Evolutionary conservation across 495 filamentous ascomycete species (phyloP), one percentile per base, ranked within the genome.

Genomic region (Staphylotrichum longicolle): DNA sequence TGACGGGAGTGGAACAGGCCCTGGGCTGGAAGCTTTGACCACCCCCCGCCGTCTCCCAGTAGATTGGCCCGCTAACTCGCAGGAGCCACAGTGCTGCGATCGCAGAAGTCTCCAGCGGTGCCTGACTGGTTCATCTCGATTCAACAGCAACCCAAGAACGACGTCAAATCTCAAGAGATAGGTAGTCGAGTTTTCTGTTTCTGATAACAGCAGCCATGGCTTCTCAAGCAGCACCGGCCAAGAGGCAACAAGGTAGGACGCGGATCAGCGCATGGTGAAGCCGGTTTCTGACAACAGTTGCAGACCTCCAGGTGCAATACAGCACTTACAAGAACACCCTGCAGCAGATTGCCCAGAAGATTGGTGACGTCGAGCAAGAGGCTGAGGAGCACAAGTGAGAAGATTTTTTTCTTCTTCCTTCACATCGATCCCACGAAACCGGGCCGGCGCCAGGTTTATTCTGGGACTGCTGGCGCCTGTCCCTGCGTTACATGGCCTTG

Each of bases 371-470:
- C 55, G 94, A 98, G 76, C 90, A 95, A 71, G 94, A 98, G 68
- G 86, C 90, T 33, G 94, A 98, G 74, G 94, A 98, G 73, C 94
- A 98, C 79, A 98, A 94, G 94, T 98, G 75, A 75, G 89, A 80
- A 48, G 55, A 27, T 27, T 27, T 27, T 27, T 27, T 27, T 27
- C 37, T 48, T 61, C 54, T 15, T 30, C 60, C 61, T 66, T 60
- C 27, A 27, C 34, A 30, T 9, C 10, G 20, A 11, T 53, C 54
- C 11, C 35, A 32, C 1, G 20, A 35, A n/a, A 27, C 35, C 2
- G 20, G 37, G 12, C 7, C 32, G 30, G 9, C 8, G 40, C 41
- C 41, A 15, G 3, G 12, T 56, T 45, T 45, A 20, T 55, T 54
- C 8, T 44, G 15, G 41, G 20, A 50, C 53, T 37, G 54, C 54